These are phyloP conservation scores for Globisporangium lucens DNA, from an alignment of 352 stramenopile species.

Conservation along the genomic window DNA sequence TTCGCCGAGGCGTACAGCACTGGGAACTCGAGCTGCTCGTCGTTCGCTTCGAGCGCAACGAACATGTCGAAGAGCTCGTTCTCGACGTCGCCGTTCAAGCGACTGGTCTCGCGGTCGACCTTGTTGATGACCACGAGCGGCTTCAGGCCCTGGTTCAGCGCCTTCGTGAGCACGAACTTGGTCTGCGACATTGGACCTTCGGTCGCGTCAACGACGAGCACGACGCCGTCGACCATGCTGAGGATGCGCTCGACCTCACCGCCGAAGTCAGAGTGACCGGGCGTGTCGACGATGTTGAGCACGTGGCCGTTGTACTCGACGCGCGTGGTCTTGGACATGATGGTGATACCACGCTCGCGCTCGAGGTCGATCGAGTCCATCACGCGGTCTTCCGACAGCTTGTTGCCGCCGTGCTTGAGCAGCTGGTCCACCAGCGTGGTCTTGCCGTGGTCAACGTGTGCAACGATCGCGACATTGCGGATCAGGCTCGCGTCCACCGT, in stretches of 20 bases:
- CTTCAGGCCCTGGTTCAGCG: constrained; percentile 90
- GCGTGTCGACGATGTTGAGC: constrained; percentile 98
- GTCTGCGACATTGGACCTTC: constrained; percentile 98
- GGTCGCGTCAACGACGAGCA: constrained; percentile 96
- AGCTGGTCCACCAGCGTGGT: constrained; percentile 98
- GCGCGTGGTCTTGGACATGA: constrained; percentile 98
- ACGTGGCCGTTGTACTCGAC: constrained; percentile 93
- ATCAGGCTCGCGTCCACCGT: constrained; percentile 52
- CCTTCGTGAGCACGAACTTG: constrained; percentile 98
- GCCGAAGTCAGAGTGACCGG: constrained; percentile 98
- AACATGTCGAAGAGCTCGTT: constrained; percentile 98
- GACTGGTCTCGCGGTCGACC: constrained; percentile 92
- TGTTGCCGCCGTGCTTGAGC: constrained; percentile 94
- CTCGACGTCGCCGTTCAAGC: constrained; percentile 93
- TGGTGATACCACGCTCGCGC: constrained; percentile 98
- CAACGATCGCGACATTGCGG: constrained; percentile 90
- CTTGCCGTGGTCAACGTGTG: constrained; percentile 99
- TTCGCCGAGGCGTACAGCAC: constrained; percentile 96
- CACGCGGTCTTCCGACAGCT: constrained; percentile 83
- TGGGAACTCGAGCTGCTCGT: constrained; percentile 96
- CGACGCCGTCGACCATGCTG: constrained; percentile 96
- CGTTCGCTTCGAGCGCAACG: constrained; percentile 89
- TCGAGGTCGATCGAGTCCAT: constrained; percentile 99
- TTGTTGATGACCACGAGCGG: constrained; percentile 99
- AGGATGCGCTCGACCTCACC: constrained; percentile 98